A percentile compares a stretch with the other conserved stretches of the same genome.
These are phyloP conservation scores for Oryza meridionalis DNA, from an alignment of 176 grass and related monocot genomes.

Conservation along the genomic window DNA sequence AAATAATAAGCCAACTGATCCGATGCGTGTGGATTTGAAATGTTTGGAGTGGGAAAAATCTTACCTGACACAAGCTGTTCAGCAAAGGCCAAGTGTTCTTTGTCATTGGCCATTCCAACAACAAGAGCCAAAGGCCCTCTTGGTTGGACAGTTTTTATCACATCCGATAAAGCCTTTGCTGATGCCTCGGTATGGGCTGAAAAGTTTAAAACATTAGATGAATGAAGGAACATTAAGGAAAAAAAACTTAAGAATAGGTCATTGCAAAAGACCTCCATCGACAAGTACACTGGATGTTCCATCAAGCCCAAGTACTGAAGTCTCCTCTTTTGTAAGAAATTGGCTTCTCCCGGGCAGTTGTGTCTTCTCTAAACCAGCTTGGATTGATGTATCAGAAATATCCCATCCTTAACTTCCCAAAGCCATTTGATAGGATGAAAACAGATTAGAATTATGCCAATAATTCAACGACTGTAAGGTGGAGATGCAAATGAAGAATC, in stretches of 20 bases:
- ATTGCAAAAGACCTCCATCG: slow-evolving; percentile 61
- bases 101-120: slow-evolving; percentile 86
- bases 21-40: not conserved
- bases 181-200: slow-evolving; percentile 89
- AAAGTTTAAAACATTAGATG: slow-evolving; percentile 37
- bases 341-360: slow-evolving; percentile 72
- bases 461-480: not conserved
- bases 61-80: slow-evolving; percentile 77
- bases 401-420: slow-evolving; percentile 65
- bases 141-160: slow-evolving; percentile 57
- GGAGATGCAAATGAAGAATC: not conserved
- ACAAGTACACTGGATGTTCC: slow-evolving; percentile 50
- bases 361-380: slow-evolving; percentile 65
- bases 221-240: not conserved
- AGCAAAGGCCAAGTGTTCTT: slow-evolving; percentile 76
- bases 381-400: slow-evolving; percentile 71
- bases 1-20: not conserved
- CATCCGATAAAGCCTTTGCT: slow-evolving; percentile 68
- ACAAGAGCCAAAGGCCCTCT: slow-evolving; percentile 65
- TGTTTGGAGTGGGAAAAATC: not conserved
- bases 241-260: not conserved
- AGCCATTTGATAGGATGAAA: not conserved
- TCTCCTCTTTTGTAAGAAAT: slow-evolving; percentile 67
- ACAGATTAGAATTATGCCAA: not conserved
- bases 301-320: slow-evolving; percentile 52